Evolutionary conservation across 1,139 yeast genomes (phyloP).

Genomic region (Candida labiduridarum): DNA sequence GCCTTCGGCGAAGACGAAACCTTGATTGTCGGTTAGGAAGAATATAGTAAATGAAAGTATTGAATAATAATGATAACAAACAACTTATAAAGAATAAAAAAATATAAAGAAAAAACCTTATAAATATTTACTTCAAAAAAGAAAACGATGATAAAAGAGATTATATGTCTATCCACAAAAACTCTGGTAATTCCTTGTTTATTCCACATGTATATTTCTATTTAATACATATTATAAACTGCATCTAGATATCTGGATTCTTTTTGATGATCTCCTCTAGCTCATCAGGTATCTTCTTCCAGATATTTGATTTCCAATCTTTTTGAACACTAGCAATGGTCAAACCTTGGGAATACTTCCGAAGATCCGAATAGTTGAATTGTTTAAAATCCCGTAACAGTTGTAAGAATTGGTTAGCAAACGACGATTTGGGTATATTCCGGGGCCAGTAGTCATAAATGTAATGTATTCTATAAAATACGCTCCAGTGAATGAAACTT

Average conservation of each 20-base stretch:
- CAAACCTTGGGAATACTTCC: slow-evolving; percentile 16
- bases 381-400: slow-evolving; percentile 21
- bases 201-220: slow-evolving; percentile 13
- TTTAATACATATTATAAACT: slow-evolving; percentile 16
- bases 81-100: not conserved
- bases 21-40: slow-evolving; percentile 64
- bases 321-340: slow-evolving; percentile 24
- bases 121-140: not conserved
- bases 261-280: slow-evolving; percentile 20
- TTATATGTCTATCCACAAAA: not conserved
- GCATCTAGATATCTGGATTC: slow-evolving; percentile 16
- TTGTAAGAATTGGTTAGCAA: slow-evolving; percentile 23
- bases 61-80: slow-evolving; percentile 6
- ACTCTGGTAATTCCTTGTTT: slow-evolving; percentile 6
- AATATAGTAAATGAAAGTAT: not conserved
- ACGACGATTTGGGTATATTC: slow-evolving; percentile 40
- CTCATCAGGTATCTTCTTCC: slow-evolving; percentile 49
- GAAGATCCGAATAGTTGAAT: slow-evolving; percentile 13
- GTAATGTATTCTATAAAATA: slow-evolving; percentile 53
- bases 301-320: slow-evolving; percentile 25
- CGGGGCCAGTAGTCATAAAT: slow-evolving; percentile 46
- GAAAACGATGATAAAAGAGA: not conserved
- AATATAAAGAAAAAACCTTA: not conserved
- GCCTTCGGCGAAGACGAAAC: slow-evolving; percentile 78
- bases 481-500: slow-evolving; percentile 63